phyloP scores from a whole-genome alignment of 2,329 filamentous ascomycete species.

The Diaporthe sp. region DNA sequence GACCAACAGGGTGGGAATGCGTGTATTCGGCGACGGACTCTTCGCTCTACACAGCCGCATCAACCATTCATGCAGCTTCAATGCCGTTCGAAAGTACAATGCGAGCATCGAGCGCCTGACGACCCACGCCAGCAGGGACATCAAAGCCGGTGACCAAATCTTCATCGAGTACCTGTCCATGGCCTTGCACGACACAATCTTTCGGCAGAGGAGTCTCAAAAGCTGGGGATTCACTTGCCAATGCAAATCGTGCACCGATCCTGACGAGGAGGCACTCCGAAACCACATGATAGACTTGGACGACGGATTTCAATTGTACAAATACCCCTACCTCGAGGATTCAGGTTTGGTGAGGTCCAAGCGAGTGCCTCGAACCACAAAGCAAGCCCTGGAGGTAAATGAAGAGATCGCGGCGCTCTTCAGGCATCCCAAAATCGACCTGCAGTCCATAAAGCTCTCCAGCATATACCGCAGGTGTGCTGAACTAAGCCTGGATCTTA shows the following conservation, averaged over 20 bases:
- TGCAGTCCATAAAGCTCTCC: too few species aligned
- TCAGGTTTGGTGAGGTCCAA: background rate
- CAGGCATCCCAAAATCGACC: background rate
- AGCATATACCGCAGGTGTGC: background rate
- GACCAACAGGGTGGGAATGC: background rate
- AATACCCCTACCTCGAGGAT: too few species aligned
- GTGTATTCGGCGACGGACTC: background rate
- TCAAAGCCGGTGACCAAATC: background rate
- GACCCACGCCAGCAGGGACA: background rate
- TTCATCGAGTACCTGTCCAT: background rate
- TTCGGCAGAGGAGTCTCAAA: background rate
- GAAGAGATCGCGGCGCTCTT: background rate
- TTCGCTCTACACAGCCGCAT: background rate
- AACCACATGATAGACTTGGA: background rate
- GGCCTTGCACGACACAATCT: background rate
- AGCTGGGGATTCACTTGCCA: background rate
- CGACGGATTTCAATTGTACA: too few species aligned
- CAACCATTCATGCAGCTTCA: background rate
- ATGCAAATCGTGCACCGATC: background rate
- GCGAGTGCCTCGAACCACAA: background rate
- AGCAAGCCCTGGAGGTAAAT: background rate
- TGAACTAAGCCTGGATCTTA: background rate
- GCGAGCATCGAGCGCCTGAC: background rate
- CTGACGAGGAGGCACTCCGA: background rate
- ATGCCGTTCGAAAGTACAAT: background rate